Evolutionary conservation across 495 filamentous ascomycete genomes (phyloP), one percentile per base, ranked within the genome.

Genomic region (Tuber microsphaerosporum): DNA sequence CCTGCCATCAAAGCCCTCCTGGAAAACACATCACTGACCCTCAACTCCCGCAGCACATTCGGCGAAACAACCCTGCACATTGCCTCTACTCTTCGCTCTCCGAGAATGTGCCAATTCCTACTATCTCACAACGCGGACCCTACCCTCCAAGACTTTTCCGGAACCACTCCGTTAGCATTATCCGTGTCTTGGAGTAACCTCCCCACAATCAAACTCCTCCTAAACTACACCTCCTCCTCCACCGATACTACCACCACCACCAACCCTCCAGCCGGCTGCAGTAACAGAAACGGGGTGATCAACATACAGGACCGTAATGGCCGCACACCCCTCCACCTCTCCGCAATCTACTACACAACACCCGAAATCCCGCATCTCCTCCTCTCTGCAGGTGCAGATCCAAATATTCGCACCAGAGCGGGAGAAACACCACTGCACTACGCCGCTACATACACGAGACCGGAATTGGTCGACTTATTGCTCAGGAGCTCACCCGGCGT

Each of bases 311-410:
- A 75, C 69, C 44, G 20, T 20, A 65, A 65, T 16, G 74, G 74
- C 10, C 44, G 48, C 12, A 75, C 74, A 10, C 69, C 74, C 16
- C 74, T 75, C 31, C 74, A 75, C 46, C 70, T 71, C 7, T 69
- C 74, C 19, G 22, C 74, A 22, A 65, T 77, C 19, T 69, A 77
- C 46, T 65, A 65, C 56, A 65, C 56, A 65, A 65, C 45, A 46
- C 56, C 56, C 22, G 68, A 71, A 43, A 65, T 77, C 31, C 42
- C 69, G 6, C 51, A 16, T 17, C 26, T 77, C 26, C 69, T 77
- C 20, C 73, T 70, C 20, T 73, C 74, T 51, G 51, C 41, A 44
- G 73, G 73, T 9, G 74, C 74, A 6, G 7, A 26, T 17, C 31
- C 26, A 5, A 7, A 42, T 31, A 34, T 73, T 31, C 22, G 2